A percentile compares a stretch with the other conserved stretches of the same genome.
Conservation (phyloP, 2,329 filamentous ascomycete species). For the Camillea tinctor region DNA sequence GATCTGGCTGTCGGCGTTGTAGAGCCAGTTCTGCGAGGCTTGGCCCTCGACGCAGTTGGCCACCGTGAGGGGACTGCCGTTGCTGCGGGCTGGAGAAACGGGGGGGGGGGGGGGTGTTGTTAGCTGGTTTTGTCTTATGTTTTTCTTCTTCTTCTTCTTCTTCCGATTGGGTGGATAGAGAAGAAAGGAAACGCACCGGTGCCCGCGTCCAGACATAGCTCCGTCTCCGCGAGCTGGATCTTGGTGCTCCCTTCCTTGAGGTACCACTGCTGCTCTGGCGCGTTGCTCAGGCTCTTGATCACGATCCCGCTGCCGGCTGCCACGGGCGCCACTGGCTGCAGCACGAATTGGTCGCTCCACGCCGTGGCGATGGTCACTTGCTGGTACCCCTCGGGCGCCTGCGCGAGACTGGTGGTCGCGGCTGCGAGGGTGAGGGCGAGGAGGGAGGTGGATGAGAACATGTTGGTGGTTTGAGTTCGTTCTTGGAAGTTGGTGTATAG, state of each 20-base stretch:
- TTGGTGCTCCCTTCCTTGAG: background rate
- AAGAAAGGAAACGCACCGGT: background rate
- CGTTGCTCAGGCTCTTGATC: background rate
- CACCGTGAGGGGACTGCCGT: slow-evolving; percentile 30
- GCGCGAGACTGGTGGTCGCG: background rate
- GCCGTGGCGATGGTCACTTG: background rate
- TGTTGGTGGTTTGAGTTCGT: background rate
- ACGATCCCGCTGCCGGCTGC: background rate
- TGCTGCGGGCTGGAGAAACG: background rate
- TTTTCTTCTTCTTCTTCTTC: too few relatives aligned
- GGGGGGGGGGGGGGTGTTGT: too few relatives aligned
- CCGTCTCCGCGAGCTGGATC: background rate
- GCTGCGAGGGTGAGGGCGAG: background rate
- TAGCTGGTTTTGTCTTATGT: too few relatives aligned
- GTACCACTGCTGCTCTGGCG: background rate
- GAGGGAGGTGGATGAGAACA: background rate
- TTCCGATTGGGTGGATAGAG: too few relatives aligned
- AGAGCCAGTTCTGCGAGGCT: slow-evolving; percentile 31
- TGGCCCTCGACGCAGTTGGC: slow-evolving; percentile 28
- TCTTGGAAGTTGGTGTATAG: too few relatives aligned
- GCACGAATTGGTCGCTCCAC: background rate
- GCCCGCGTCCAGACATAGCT: background rate
- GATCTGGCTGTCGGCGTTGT: slow-evolving; percentile 35
- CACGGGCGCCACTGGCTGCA: background rate
- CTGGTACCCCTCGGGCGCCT: background rate